Percentiles rank a stretch among this genome's conserved stretches.
phyloP scores from a whole-genome alignment of 345 rosid genomes.

The Eucalyptus regnans region DNA sequence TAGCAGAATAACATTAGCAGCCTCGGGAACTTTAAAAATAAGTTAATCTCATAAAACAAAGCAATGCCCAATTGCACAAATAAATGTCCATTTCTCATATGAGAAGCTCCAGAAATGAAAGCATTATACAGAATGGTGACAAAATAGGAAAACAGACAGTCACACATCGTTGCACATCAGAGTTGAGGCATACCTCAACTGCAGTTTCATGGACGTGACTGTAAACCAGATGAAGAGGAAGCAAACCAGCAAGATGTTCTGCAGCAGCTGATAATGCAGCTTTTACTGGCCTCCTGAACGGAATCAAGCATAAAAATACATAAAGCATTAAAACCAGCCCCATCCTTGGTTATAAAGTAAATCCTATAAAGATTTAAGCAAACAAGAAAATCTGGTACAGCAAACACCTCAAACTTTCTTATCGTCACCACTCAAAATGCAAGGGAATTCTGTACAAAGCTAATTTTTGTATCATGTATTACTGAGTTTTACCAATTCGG shows the following conservation, averaged over 20 bases:
- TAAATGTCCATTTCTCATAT: background rate
- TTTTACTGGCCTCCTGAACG: slow-evolving; percentile 70
- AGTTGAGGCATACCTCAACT: slow-evolving; percentile 56
- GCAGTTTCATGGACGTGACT: slow-evolving; percentile 95
- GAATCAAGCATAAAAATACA: background rate
- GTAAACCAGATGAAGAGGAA: slow-evolving; percentile 93
- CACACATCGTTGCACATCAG: background rate
- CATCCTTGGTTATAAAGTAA: background rate
- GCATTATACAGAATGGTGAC: background rate
- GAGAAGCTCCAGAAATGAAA: background rate
- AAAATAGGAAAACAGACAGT: background rate
- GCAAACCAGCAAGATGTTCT: slow-evolving; percentile 92
- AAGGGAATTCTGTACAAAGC: background rate
- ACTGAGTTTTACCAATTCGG: background rate
- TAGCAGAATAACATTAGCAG: background rate
- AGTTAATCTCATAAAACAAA: background rate
- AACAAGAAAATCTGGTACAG: background rate
- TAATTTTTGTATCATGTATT: background rate
- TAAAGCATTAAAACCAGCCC: background rate
- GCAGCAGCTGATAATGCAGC: slow-evolving; percentile 91
- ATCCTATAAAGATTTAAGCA: background rate
- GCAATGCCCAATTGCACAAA: background rate
- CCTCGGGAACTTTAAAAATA: background rate
- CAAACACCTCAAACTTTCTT: background rate
- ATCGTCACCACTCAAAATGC: background rate